A percentile compares a stretch with the other conserved stretches of the same genome.
These are phyloP conservation scores for Iberis pinnata DNA, from an alignment of 345 rosid genomes.

Conservation along the genomic window DNA sequence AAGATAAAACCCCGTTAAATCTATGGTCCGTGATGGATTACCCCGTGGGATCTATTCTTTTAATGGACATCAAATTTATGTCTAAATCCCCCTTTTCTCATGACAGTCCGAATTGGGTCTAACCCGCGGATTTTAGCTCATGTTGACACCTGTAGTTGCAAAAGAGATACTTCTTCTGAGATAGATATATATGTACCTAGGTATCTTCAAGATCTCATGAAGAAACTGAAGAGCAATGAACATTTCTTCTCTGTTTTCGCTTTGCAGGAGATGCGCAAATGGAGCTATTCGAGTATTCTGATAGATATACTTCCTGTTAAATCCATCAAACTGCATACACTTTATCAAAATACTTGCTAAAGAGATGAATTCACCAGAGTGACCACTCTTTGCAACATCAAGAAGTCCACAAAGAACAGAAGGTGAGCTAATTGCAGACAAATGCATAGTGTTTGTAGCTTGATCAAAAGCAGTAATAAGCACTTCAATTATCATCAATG, in stretches of 20 bases:
- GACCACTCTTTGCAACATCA: slow-evolving; percentile 48
- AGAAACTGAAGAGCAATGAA: slow-evolving; percentile 59
- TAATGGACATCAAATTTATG: too few relatives aligned
- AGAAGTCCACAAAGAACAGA: slow-evolving; percentile 52
- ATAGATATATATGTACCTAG: slow-evolving; percentile 44
- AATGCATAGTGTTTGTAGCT: slow-evolving; percentile 57
- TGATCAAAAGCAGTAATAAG: slow-evolving; percentile 73
- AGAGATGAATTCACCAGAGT: slow-evolving; percentile 47
- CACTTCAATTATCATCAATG: slow-evolving; percentile 83
- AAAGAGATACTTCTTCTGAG: too few relatives aligned
- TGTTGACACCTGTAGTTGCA: too few relatives aligned
- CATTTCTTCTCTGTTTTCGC: slow-evolving; percentile 45
- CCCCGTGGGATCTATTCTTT: too few relatives aligned
- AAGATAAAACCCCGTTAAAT: too few relatives aligned
- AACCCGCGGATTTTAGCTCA: too few relatives aligned
- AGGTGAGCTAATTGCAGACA: slow-evolving; percentile 72
- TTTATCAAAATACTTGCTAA: slow-evolving; percentile 66
- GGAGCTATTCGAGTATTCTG: slow-evolving; percentile 54
- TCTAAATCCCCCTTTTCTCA: too few relatives aligned
- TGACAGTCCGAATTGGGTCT: too few relatives aligned
- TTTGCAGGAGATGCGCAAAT: slow-evolving; percentile 47
- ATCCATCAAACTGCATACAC: slow-evolving; percentile 86
- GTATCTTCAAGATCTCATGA: slow-evolving; percentile 67
- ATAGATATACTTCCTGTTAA: slow-evolving; percentile 53
- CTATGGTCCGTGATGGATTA: too few relatives aligned